Base-by-base conservation (phyloP, 768 basidiomycete species). In the Trametopsis cervina region DNA sequence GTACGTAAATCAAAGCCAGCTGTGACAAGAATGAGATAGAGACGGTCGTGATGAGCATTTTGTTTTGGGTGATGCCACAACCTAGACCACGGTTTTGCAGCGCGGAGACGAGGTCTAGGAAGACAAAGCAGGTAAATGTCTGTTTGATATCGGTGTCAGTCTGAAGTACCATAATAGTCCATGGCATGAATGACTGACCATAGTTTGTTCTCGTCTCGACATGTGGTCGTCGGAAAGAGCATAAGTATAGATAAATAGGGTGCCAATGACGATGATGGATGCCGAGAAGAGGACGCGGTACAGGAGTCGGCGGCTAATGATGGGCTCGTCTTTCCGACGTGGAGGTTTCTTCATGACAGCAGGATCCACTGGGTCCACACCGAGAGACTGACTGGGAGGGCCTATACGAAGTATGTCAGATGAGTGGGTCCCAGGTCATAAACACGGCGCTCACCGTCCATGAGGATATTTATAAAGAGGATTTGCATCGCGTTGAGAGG, bases 401-500 rank as follows among this genome's bases (percentile, higher is more conserved):
- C 91, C 89, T 92, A 61, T 37, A 48, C 54, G 27, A 13, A 25
- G 40, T 15, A 17, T 7, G 25, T 35, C 17, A 45, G 12, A 36
- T 39, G 21, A 48, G 10, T 24, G 9, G 10, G 18, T 27, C 15
- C 35, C 26, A 5, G 52, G 35, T 20, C 25, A 44, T 25, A 23
- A 17, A 47, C 27, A 21, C 35, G 21, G 27, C 15, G 65, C 75
- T 26, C 48, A 85, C 92, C 93, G 55, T 98, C 95, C 94, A 98
- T 98, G 41, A 98, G 77, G 62, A 97, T 96, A 68, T 98, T 97
- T 60, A 97, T 97, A 63, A 96, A 98, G n/a, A 98, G 69, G 58
- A 98, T 98, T 65, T 98, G 93, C 93, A 97, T 97, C 3, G 94
- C 85, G 59, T 98, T 98, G 53, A 98, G 74, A 2, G 94, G 94